A percentile compares a stretch with the other conserved stretches of the same genome.
phyloP scores from a whole-genome alignment of 176 grass and related monocot species.

The Saccharum officinarum region DNA sequence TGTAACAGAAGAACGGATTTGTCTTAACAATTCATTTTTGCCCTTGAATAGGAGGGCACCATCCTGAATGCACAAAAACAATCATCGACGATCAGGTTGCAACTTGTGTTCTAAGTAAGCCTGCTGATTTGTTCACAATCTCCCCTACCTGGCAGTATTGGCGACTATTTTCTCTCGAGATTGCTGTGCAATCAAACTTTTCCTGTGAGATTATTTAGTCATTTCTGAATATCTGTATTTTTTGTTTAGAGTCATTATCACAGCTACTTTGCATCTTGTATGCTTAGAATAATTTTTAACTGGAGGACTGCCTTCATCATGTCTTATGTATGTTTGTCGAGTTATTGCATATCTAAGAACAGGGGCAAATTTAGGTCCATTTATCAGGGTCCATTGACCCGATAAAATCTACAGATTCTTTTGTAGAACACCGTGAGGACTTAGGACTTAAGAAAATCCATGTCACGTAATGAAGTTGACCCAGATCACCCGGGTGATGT shows the following conservation, averaged over 20 bases:
- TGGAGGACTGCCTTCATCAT: too few relatives aligned
- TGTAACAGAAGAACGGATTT: background rate
- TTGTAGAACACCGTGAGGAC: too few relatives aligned
- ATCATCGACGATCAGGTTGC: constrained; percentile 31
- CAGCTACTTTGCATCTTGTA: background rate
- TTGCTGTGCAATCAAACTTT: background rate
- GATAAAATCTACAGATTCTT: too few relatives aligned
- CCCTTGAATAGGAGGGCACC: too few relatives aligned
- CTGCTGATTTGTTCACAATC: constrained; percentile 13
- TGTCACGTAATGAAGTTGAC: too few relatives aligned
- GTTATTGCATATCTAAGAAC: background rate
- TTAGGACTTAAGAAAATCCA: too few relatives aligned
- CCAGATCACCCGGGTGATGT: too few relatives aligned
- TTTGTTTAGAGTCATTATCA: background rate
- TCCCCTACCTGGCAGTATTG: background rate
- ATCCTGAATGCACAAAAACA: constrained; percentile 25
- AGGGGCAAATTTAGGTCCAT: background rate
- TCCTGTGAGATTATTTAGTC: background rate
- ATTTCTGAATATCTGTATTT: background rate
- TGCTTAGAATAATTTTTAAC: too few relatives aligned
- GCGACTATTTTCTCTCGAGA: background rate
- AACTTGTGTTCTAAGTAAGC: constrained; percentile 17
- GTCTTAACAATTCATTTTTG: background rate
- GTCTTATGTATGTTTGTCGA: too few relatives aligned
- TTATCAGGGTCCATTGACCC: background rate